These are phyloP conservation scores for Pichia exigua DNA, from an alignment of 805 yeast genomes.

Conservation along the genomic window DNA sequence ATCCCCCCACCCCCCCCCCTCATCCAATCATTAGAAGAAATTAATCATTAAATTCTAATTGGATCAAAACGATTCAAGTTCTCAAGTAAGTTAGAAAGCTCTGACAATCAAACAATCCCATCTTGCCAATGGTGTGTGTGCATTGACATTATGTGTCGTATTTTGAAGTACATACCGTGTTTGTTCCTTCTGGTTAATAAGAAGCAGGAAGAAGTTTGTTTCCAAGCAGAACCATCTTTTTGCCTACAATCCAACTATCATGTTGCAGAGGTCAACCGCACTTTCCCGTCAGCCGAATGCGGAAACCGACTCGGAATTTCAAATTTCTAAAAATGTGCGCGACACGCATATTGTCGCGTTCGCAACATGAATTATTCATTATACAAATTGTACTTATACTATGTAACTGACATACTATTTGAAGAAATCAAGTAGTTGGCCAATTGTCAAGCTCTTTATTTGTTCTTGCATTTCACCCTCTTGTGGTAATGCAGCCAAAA, in stretches of 20 bases:
- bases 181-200: not conserved
- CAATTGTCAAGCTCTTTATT: not conserved
- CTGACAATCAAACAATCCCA: not conserved
- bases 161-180: not conserved
- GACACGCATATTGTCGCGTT: not conserved
- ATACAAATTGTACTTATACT: not conserved
- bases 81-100: not conserved
- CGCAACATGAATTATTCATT: not conserved
- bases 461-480: not conserved
- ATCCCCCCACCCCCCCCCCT: not conserved
- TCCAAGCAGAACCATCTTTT: not conserved
- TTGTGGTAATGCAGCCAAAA: constrained; percentile 2
- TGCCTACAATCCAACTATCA: not conserved
- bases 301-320: not conserved
- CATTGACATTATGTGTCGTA: not conserved
- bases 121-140: too few relatives aligned
- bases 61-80: not conserved
- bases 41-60: not conserved
- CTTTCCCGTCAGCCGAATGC: not conserved
- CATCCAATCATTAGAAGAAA: too few relatives aligned
- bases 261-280: not conserved
- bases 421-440: not conserved
- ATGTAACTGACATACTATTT: not conserved
- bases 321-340: not conserved
- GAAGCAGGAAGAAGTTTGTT: not conserved